phyloP scores from a whole-genome alignment of 148 eudicot species.

The Chenopodium quinoa region DNA sequence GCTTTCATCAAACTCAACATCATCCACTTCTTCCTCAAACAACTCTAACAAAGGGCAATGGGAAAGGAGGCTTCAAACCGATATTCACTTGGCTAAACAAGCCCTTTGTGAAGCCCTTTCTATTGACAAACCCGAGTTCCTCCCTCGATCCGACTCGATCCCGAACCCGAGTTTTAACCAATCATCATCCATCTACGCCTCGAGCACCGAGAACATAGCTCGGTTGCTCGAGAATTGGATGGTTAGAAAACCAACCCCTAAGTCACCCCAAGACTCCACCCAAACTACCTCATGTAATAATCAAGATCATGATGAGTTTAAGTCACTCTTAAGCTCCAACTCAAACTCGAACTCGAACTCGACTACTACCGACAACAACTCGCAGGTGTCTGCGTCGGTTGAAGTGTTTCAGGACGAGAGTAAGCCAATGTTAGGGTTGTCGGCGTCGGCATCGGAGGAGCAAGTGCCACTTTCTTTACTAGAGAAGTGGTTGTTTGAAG shows the following conservation, averaged over 20 bases:
- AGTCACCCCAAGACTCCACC: conserved; percentile 15
- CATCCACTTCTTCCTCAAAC: conserved; percentile 29
- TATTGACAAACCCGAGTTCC: conserved; percentile 43
- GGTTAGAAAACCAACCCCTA: conserved; percentile 24
- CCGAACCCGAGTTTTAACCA: conserved; percentile 1
- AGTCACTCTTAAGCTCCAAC: conserved; percentile 36
- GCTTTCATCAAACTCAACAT: conserved; percentile 26
- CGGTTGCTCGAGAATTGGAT: conserved; percentile 60
- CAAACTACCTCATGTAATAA: background rate
- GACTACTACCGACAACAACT: conserved; percentile 16
- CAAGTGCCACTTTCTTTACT: conserved; percentile 45
- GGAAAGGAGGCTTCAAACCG: conserved; percentile 89
- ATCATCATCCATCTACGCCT: conserved; percentile 45
- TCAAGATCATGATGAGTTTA: conserved; percentile 20
- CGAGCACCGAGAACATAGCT: conserved; percentile 71
- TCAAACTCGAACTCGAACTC: conserved; percentile 29
- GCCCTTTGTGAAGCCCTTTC: conserved; percentile 80
- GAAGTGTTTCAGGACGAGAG: conserved; percentile 34
- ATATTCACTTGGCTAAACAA: conserved; percentile 72
- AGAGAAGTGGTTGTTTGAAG: conserved; percentile 82
- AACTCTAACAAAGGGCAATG: conserved; percentile 65
- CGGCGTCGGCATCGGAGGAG: background rate
- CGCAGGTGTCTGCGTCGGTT: conserved; percentile 11
- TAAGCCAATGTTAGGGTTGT: conserved; percentile 27
- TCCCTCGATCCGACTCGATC: background rate